Evolutionary conservation across 1,139 yeast species (phyloP), one percentile per base, ranked within the genome.

Genomic region (Saccharomyces hybrid): DNA sequence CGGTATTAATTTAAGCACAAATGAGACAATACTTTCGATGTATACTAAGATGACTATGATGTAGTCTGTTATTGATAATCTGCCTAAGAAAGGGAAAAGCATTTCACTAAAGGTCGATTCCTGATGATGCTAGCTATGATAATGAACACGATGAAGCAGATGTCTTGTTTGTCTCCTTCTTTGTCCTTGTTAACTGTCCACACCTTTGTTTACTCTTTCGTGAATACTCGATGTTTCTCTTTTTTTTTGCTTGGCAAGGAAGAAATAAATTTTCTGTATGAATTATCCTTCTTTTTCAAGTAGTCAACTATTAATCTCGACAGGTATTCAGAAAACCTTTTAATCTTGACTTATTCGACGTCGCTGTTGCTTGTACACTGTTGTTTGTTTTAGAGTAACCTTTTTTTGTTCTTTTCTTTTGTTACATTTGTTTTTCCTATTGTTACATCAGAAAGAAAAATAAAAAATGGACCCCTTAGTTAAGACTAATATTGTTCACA

Each of bases 41-140:
- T 70, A 70, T 1, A 69, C 69, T 19, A 70, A 48, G 5, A 70
- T 28, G 7, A 73, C 67, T 38, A 72, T 62, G 4, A 70, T 64
- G 65, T 73, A 70, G 54, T 73, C 75, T 0, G 65, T 57, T 6
- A 68, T 50, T 1, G 73, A 65, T 28, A 72, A 61, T 47, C 75
- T 60, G 29, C 44, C 44, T 9, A 38, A 38, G 11, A 38, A 38
- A 11, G 44, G 44, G 25, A 38, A 38, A 13, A 9, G 6, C 44
- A 38, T 38, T 38, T 16, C 25, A 5, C 44, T 16, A 9, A 16
- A 34, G 13, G 25, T 9, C 25, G n/a, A 13, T 38, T 9, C 6
- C 19, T 8, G 23, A 19, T 19, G 23, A 19, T 19, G 23, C 23
- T 9, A 38, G 9, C 23, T 19, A 19, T 19, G 5, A 19, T 16